Conservation (phyloP, 768 basidiomycete species). For the Suillus paluster region DNA sequence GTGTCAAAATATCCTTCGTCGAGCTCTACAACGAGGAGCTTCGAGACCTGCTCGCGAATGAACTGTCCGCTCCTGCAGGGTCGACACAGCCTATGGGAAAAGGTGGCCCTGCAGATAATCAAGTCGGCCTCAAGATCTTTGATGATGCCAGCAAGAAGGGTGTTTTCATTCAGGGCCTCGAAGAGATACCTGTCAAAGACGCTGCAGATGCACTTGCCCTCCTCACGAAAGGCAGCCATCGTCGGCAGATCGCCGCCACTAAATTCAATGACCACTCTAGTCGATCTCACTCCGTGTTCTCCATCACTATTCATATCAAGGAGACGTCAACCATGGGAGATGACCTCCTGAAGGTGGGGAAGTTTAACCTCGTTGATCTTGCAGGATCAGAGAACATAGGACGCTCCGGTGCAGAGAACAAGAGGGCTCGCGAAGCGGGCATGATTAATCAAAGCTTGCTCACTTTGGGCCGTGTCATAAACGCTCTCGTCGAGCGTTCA, state of each 20-base stretch:
- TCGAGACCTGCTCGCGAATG: constrained; percentile 85
- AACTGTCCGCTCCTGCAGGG: constrained; percentile 71
- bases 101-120: constrained; percentile 51
- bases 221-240: constrained; percentile 86
- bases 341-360: constrained; percentile 90
- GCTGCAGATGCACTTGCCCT: constrained; percentile 82
- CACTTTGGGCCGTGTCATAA: constrained; percentile 97
- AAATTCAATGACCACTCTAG: constrained; percentile 98
- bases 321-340: constrained; percentile 79
- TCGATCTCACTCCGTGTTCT: constrained; percentile 97
- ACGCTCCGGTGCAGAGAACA: constrained; percentile 92
- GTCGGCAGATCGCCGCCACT: constrained; percentile 92
- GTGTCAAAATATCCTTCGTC: constrained; percentile 91
- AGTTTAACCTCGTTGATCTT: constrained; percentile 95
- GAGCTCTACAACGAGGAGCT: constrained; percentile 99
- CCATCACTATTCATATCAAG: constrained; percentile 93
- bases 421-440: constrained; percentile 93
- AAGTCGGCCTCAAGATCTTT: constrained; percentile 82
- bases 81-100: constrained; percentile 81
- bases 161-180: constrained; percentile 92
- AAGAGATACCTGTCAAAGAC: constrained; percentile 85
- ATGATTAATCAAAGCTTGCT: constrained; percentile 98
- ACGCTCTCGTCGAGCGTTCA: constrained; percentile 90
- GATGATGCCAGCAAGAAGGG: constrained; percentile 90
- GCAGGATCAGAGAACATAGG: constrained; percentile 99